A percentile compares a stretch with the other conserved stretches of the same genome.
Evolutionary conservation across 2,329 filamentous ascomycete genomes (phyloP).

Genomic region (Lecanoromycetidae sp.): DNA sequence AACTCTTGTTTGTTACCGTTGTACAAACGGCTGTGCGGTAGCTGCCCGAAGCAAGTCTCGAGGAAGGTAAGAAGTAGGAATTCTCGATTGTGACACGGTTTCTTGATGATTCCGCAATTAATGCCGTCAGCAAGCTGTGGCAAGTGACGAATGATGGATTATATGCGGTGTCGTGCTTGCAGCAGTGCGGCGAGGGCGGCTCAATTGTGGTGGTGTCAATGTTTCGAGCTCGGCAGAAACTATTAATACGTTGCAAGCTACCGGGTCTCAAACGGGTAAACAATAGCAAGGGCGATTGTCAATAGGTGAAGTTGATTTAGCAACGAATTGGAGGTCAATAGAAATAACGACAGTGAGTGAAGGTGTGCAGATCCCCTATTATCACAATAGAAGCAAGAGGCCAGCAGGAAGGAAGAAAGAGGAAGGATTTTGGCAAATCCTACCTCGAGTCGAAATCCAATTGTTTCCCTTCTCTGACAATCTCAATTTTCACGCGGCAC

Average conservation of each 20-base stretch:
- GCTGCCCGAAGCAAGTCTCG: neutral
- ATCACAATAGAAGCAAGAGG: neutral
- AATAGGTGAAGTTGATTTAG: neutral
- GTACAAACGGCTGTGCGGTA: conserved; percentile 3
- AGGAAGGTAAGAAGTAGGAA: neutral
- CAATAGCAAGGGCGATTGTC: neutral
- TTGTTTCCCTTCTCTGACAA: no score
- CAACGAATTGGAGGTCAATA: neutral
- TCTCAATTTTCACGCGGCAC: neutral
- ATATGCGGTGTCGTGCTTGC: neutral
- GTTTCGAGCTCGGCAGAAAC: neutral
- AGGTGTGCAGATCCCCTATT: neutral
- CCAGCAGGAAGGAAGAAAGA: neutral
- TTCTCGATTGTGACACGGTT: conserved; percentile 7
- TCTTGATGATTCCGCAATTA: neutral
- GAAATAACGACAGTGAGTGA: neutral
- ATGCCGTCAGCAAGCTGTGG: neutral
- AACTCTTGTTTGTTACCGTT: neutral
- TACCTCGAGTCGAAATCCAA: no score
- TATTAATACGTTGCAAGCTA: neutral
- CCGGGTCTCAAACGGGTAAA: neutral
- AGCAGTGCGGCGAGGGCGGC: conserved; percentile 9
- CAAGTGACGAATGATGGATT: neutral
- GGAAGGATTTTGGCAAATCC: neutral
- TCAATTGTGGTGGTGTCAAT: conserved; percentile 3